Percentiles rank a stretch among this genome's conserved stretches.
These are phyloP conservation scores for Petunia secreta DNA, from an alignment of 257 asterid genomes.

Conservation along the genomic window DNA sequence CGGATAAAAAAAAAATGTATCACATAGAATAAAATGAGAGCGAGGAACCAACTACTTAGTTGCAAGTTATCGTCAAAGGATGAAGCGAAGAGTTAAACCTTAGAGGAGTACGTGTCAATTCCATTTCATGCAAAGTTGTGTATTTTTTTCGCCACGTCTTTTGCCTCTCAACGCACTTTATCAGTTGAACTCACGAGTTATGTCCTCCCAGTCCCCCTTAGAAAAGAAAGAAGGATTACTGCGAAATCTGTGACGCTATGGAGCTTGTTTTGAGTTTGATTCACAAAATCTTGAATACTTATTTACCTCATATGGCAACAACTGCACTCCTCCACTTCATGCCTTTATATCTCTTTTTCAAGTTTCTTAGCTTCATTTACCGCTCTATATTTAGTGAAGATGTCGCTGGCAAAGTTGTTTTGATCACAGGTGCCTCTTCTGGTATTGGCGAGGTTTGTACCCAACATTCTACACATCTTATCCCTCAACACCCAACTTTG, in stretches of 20 bases:
- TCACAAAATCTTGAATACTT: conserved; percentile 38
- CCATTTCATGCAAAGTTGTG: background rate
- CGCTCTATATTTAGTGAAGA: conserved; percentile 41
- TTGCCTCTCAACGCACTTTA: background rate
- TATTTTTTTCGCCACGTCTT: background rate
- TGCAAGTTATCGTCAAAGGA: no score
- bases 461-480: background rate
- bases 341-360: conserved; percentile 47
- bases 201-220: background rate
- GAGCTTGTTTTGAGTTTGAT: conserved; percentile 47
- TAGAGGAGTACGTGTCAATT: conserved; percentile 5
- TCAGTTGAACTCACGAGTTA: background rate
- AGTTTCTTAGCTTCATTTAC: conserved; percentile 28
- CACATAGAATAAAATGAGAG: no score
- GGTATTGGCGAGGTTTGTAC: conserved; percentile 64
- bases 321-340: conserved; percentile 35
- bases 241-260: background rate
- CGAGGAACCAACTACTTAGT: no score
- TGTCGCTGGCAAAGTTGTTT: conserved; percentile 54
- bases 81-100: no score
- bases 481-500: background rate
- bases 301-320: conserved; percentile 40
- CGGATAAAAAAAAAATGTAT: no score
- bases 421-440: conserved; percentile 71
- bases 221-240: background rate